These are phyloP conservation scores for Dioscorea cayenensis DNA, from an alignment of 116 monocot genomes.

Conservation along the genomic window DNA sequence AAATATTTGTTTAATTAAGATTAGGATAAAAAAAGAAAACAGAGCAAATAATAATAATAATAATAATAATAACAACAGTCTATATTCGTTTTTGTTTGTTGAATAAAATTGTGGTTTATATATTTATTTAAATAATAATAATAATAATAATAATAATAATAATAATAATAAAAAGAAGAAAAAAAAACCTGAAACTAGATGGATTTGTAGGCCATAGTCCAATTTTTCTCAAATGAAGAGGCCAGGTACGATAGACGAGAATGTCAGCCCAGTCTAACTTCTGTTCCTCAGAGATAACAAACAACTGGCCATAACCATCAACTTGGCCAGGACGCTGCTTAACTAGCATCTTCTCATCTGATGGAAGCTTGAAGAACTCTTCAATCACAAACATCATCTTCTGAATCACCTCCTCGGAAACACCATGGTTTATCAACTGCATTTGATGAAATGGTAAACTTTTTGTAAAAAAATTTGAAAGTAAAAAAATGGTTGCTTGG, in stretches of 20 bases:
- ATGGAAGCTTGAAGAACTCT: constrained; percentile 31
- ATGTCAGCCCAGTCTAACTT: constrained; percentile 45
- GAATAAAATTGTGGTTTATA: too few relatives aligned
- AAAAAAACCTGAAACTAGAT: constrained; percentile 28
- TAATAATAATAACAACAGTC: too few relatives aligned
- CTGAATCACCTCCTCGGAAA: constrained; percentile 16
- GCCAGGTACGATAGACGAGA: constrained; percentile 15
- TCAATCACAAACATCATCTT: constrained; percentile 9
- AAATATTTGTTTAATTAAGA: too few relatives aligned
- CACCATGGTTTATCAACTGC: constrained; percentile 41
- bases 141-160: too few relatives aligned
- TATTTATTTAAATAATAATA: too few relatives aligned
- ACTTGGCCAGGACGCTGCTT: constrained; percentile 13
- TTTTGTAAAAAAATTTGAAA: too few relatives aligned
- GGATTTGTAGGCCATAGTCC: constrained; percentile 28
- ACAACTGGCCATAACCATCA: constrained; percentile 43
- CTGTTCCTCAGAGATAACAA: constrained; percentile 39
- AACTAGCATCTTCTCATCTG: constrained; percentile 17
- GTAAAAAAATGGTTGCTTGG: too few relatives aligned
- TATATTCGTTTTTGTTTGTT: too few relatives aligned
- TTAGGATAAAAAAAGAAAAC: constrained; percentile 6
- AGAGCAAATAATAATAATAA: constrained; percentile 1
- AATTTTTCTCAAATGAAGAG: constrained; percentile 11
- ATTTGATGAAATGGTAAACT: not conserved
- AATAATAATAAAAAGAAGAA: not conserved